A percentile compares a stretch with the other conserved stretches of the same genome.
These are phyloP conservation scores for Cornus suecica DNA, from an alignment of 148 eudicot genomes.

Conservation along the genomic window DNA sequence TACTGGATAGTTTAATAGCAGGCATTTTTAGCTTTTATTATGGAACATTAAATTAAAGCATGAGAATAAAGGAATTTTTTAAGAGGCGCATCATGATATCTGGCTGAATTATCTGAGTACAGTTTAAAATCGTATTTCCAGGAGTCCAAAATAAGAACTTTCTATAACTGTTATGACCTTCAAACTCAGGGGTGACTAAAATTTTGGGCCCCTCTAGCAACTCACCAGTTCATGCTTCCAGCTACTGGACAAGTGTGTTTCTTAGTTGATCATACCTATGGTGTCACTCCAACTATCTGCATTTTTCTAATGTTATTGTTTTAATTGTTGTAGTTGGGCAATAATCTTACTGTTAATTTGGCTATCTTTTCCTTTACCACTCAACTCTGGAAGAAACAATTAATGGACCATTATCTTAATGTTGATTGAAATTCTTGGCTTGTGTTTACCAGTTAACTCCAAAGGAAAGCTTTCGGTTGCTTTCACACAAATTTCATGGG, in stretches of 20 bases:
- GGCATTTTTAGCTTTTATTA: too few relatives aligned
- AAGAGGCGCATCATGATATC: too few relatives aligned
- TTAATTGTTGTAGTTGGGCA: too few relatives aligned
- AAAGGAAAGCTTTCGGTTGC: conserved; percentile 82
- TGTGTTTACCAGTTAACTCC: conserved; percentile 74
- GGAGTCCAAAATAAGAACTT: neutral
- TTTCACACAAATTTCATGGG: conserved; percentile 94
- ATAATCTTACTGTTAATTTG: too few relatives aligned
- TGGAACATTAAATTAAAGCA: too few relatives aligned
- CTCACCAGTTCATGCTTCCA: neutral
- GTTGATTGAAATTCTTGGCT: conserved; percentile 2
- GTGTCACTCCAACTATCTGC: neutral
- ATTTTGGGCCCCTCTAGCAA: neutral
- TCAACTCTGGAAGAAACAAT: too few relatives aligned
- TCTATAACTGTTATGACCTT: neutral
- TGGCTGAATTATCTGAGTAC: too few relatives aligned
- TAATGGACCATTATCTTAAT: neutral
- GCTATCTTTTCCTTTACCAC: too few relatives aligned
- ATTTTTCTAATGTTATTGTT: neutral
- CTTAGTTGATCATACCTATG: neutral
- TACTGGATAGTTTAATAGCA: too few relatives aligned
- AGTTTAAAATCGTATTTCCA: neutral
- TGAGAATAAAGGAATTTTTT: too few relatives aligned
- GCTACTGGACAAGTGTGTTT: neutral
- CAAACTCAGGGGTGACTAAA: neutral